A percentile compares a stretch with the other conserved stretches of the same genome.
Conservation (phyloP, 2,329 filamentous ascomycete species). For the Colletotrichum falcatum region DNA sequence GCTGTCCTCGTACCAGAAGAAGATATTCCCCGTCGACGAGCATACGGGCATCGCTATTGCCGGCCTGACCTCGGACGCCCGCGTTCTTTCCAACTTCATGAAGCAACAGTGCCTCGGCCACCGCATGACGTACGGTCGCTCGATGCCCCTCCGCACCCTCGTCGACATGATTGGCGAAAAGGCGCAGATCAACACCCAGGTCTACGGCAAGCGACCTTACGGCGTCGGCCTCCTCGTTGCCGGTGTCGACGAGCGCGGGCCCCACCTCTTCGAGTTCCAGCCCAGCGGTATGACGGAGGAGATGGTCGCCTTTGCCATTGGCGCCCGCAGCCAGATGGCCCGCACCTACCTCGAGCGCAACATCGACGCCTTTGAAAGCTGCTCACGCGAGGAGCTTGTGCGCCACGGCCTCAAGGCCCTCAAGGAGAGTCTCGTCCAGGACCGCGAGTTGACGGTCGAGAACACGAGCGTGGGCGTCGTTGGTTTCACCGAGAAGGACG, state of each 20-base stretch:
- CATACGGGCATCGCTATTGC: conserved; percentile 96
- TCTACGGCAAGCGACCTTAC: conserved; percentile 96
- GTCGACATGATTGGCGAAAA: conserved; percentile 94
- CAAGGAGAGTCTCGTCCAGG: conserved; percentile 95
- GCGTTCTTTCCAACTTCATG: conserved; percentile 99
- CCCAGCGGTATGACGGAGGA: conserved; percentile 96
- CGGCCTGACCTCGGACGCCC: conserved; percentile 95
- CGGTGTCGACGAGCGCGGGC: conserved; percentile 92
- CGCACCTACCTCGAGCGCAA: conserved; percentile 96
- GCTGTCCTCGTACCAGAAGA: conserved; percentile 99
- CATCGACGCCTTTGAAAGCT: conserved; percentile 82
- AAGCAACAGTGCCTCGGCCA: conserved; percentile 98
- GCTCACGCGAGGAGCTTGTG: conserved; percentile 86
- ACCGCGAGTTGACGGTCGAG: conserved; percentile 96
- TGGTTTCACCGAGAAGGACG: conserved; percentile 66
- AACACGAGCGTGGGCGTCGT: conserved; percentile 94
- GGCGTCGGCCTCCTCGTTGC: conserved; percentile 93
- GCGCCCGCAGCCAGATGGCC: conserved; percentile 96
- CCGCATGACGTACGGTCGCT: conserved; percentile 93
- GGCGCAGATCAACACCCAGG: conserved; percentile 97
- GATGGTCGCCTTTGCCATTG: conserved; percentile 96
- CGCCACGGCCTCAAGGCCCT: conserved; percentile 90
- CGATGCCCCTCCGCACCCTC: conserved; percentile 90
- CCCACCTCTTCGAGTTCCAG: conserved; percentile 98
- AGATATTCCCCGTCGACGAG: conserved; percentile 95